These are phyloP conservation scores for Rhizopogon vinicolor DNA, from an alignment of 768 basidiomycete species.

Conservation along the genomic window DNA sequence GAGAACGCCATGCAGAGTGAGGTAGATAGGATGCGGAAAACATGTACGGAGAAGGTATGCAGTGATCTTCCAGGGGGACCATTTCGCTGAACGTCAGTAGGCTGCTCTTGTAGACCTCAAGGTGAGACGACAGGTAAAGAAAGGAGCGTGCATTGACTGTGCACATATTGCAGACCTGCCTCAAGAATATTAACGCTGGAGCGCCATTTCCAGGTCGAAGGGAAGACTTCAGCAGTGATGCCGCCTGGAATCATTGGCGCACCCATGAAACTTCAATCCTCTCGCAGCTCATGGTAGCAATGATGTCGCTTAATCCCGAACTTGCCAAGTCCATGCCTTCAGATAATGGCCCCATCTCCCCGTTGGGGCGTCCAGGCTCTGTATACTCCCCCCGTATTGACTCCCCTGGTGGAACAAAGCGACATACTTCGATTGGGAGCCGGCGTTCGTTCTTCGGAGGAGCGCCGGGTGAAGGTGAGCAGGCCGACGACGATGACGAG, in stretches of 20 bases:
- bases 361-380: slow-evolving; percentile 47
- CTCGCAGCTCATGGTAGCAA: slow-evolving; percentile 82
- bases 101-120: slow-evolving; percentile 87
- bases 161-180: slow-evolving; percentile 55
- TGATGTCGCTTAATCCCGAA: slow-evolving; percentile 84
- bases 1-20: slow-evolving; percentile 67
- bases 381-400: slow-evolving; percentile 36
- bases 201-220: slow-evolving; percentile 78
- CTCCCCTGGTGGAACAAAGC: slow-evolving; percentile 28
- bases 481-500: slow-evolving; percentile 31
- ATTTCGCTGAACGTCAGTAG: slow-evolving; percentile 29
- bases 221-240: slow-evolving; percentile 81
- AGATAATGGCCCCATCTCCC: slow-evolving; percentile 29
- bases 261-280: slow-evolving; percentile 77
- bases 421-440: slow-evolving; percentile 61
- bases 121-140: slow-evolving; percentile 33
- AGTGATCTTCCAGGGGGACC: not conserved
- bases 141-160: not conserved
- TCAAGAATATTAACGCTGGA: slow-evolving; percentile 88
- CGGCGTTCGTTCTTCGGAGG: slow-evolving; percentile 53
- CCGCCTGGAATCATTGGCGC: slow-evolving; percentile 82
- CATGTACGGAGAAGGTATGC: slow-evolving; percentile 74
- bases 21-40: slow-evolving; percentile 56
- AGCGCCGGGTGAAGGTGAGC: slow-evolving; percentile 21
- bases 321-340: slow-evolving; percentile 74